phyloP scores from a whole-genome alignment of 192 early-diverging fungal species.

The Jimgerdemannia lactiflua region DNA sequence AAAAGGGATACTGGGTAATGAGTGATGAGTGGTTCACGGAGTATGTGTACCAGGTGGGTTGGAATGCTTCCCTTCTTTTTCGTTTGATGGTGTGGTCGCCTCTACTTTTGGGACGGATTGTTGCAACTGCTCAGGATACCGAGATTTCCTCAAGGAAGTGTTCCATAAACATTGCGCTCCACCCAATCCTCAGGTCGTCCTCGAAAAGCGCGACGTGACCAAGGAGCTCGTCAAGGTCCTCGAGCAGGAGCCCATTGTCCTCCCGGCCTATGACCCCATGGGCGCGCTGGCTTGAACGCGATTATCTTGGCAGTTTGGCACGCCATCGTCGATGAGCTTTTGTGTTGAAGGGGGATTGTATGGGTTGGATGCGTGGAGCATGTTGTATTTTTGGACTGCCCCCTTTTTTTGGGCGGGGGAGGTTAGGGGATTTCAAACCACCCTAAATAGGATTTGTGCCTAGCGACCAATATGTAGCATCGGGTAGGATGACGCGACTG shows the following conservation, averaged over 20 bases:
- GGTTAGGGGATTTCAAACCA: too few relatives aligned
- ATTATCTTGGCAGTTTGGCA: not conserved
- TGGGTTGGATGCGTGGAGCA: too few relatives aligned
- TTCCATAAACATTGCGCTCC: too few relatives aligned
- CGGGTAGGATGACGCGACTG: too few relatives aligned
- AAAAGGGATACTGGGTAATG: conserved; percentile 79
- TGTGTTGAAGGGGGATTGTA: too few relatives aligned
- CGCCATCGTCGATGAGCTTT: too few relatives aligned
- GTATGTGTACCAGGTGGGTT: conserved; percentile 65
- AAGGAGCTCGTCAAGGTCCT: conserved; percentile 59
- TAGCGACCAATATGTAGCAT: too few relatives aligned
- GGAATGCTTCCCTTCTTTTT: not conserved
- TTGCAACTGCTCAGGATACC: too few relatives aligned
- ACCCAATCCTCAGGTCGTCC: conserved; percentile 49
- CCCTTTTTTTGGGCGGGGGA: too few relatives aligned
- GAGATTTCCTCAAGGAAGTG: too few relatives aligned
- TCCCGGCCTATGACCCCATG: conserved; percentile 80
- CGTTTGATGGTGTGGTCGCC: not conserved
- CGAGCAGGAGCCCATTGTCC: conserved; percentile 56
- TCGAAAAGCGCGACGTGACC: conserved; percentile 63
- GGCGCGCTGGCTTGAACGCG: conserved; percentile 54
- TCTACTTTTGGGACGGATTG: not conserved
- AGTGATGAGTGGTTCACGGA: conserved; percentile 73
- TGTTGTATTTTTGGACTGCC: too few relatives aligned
- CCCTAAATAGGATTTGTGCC: too few relatives aligned